Percentiles rank a stretch among this genome's conserved stretches.
Evolutionary conservation across 2,329 filamentous ascomycete genomes (phyloP).

Genomic region (Pestalotiopsis fici): DNA sequence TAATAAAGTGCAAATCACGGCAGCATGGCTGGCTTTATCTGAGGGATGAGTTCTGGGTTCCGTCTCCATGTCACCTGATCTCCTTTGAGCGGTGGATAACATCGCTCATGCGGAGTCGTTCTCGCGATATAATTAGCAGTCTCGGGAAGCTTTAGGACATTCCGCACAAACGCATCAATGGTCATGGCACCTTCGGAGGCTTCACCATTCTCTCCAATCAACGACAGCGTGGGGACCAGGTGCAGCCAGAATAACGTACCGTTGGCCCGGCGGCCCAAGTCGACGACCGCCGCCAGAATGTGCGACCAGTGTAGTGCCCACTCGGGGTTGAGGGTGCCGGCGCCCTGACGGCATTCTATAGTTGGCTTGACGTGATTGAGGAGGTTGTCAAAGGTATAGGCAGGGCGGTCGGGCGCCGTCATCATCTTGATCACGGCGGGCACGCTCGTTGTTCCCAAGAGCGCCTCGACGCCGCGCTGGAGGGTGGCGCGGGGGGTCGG

Average conservation of each 20-base stretch:
- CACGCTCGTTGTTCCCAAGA: neutral
- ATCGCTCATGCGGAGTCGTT: neutral
- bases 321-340: neutral
- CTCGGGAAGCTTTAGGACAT: neutral
- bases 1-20: neutral
- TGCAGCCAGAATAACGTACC: neutral
- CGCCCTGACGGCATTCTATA: neutral
- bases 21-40: neutral
- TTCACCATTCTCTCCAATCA: neutral
- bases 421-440: neutral
- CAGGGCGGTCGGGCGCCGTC: neutral
- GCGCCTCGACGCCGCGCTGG: too few relatives aligned
- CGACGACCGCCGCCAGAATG: neutral
- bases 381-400: neutral
- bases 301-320: neutral
- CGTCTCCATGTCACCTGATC: neutral
- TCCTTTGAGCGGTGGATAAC: neutral
- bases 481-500: too few relatives aligned
- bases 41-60: neutral
- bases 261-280: neutral
- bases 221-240: neutral
- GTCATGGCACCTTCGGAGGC: neutral
- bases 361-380: neutral
- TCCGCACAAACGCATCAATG: neutral
- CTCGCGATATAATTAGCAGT: neutral